phyloP scores from a whole-genome alignment of 1,284 basidiomycete genomes.

The Fomitopsis pinicola region DNA sequence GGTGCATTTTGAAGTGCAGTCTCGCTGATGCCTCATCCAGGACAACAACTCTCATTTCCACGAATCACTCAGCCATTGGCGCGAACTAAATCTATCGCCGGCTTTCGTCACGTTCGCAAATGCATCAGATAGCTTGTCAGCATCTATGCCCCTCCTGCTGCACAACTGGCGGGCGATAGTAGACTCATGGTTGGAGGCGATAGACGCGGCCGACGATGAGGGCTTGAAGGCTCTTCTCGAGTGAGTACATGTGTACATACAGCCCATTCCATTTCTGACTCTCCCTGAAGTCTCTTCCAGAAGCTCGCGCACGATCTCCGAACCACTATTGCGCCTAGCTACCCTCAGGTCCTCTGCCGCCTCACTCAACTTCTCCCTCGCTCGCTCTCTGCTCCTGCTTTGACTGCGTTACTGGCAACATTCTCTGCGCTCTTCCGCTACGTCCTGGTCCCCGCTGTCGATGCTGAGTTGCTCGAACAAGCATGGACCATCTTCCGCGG shows the following conservation, averaged over 20 bases:
- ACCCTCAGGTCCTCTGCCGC: slow-evolving; percentile 45
- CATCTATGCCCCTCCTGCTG: slow-evolving; percentile 77
- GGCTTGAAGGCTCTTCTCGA: slow-evolving; percentile 65
- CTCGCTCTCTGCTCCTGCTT: slow-evolving; percentile 50
- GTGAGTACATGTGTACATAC: slow-evolving; percentile 37
- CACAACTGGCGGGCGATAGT: slow-evolving; percentile 75
- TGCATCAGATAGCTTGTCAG: slow-evolving; percentile 55
- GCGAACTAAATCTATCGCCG: slow-evolving; percentile 75
- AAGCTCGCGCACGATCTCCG: slow-evolving; percentile 74
- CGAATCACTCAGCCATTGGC: slow-evolving; percentile 65
- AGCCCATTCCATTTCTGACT: slow-evolving; percentile 7
- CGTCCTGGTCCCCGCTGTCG: slow-evolving; percentile 56
- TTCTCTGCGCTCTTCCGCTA: slow-evolving; percentile 66
- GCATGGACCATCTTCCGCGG: slow-evolving; percentile 54
- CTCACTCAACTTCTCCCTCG: slow-evolving; percentile 57
- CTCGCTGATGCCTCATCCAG: slow-evolving; percentile 30
- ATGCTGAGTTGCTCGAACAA: slow-evolving; percentile 43
- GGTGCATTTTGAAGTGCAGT: not conserved
- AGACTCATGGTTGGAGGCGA: slow-evolving; percentile 52
- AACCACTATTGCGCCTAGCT: slow-evolving; percentile 59
- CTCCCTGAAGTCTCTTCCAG: slow-evolving; percentile 56
- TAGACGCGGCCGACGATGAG: slow-evolving; percentile 62
- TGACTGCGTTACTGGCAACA: slow-evolving; percentile 62
- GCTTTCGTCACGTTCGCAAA: slow-evolving; percentile 72
- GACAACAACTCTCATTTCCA: slow-evolving; percentile 74